Base-by-base conservation (phyloP, 1,284 basidiomycete species). In the Kwoniella shivajii region DNA sequence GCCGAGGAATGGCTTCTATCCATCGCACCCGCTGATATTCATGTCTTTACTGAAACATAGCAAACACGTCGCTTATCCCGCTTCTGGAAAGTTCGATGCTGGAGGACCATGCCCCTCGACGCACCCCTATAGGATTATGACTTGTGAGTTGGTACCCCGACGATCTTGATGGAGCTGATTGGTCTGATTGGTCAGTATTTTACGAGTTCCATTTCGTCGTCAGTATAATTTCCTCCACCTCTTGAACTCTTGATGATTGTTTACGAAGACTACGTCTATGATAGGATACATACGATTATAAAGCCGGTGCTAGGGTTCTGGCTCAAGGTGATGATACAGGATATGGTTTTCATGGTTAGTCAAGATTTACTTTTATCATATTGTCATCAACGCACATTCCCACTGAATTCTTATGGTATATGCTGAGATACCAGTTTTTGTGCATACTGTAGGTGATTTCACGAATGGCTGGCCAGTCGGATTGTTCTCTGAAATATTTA, bases 401-500 rank as follows among this genome's bases (percentile, higher is more conserved):
- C n/a, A n/a, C n/a, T n/a, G n/a, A n/a, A n/a, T n/a, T n/a, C n/a
- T n/a, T n/a, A n/a, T n/a, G n/a, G n/a, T n/a, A n/a, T n/a, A n/a
- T n/a, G n/a, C n/a, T n/a, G n/a, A n/a, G n/a, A n/a, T n/a, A n/a
- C n/a, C n/a, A n/a, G n/a, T n/a, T 42, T 13, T 20, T 24, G 26
- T 26, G 18, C 26, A 42, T 20, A 24, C 13, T 20, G 31, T 34
- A 65, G 64, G 50, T 44, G 65, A 67, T 46, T 67, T 64, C 50
- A 56, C 56, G 20, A 67, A 57, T 38, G 67, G 67, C 33, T 69
- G 67, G 67, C 65, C 65, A 3, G 39, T 51, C 18, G 63, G 63
- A 6, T 29, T 56, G 6, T 61, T 68, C 56, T 37, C 57, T 16
- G 38, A 66, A 26, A 58, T 68, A 14, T 52, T 61, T 16, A 39